A percentile compares a stretch with the other conserved stretches of the same genome.
Conservation (phyloP, 2,329 filamentous ascomycete species). For the Phialophora tarda region DNA sequence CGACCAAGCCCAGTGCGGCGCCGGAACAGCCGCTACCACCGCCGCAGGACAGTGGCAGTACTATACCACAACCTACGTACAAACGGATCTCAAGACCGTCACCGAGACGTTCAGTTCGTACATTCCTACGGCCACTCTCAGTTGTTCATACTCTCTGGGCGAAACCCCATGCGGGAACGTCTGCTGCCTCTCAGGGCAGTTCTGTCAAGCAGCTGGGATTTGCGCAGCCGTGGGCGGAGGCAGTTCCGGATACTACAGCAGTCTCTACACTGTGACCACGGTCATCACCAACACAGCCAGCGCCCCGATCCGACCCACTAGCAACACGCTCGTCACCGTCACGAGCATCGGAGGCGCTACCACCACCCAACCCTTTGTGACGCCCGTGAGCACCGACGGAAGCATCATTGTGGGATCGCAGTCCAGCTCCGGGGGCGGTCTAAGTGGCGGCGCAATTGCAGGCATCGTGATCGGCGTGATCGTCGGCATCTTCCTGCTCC, state of each 20-base stretch:
- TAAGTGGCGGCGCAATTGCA: constrained; percentile 58
- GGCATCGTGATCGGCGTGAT: constrained; percentile 59
- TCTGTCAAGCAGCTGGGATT: constrained; percentile 48
- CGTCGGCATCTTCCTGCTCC: constrained; percentile 51
- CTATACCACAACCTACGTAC: constrained; percentile 63
- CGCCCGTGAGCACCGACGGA: constrained; percentile 52
- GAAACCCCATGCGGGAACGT: constrained; percentile 52
- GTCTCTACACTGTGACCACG: constrained; percentile 48
- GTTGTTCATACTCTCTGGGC: constrained; percentile 56
- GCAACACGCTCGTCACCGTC: constrained; percentile 50
- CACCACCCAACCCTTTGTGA: constrained; percentile 53
- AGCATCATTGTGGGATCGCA: constrained; percentile 46
- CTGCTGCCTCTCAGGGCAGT: constrained; percentile 54
- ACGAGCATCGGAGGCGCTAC: constrained; percentile 50
- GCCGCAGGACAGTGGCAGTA: constrained; percentile 55
- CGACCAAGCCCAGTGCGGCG: constrained; percentile 56
- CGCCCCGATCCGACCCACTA: constrained; percentile 53
- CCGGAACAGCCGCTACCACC: constrained; percentile 30
- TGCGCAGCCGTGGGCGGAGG: constrained; percentile 44
- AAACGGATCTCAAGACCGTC: constrained; percentile 60
- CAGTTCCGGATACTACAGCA: constrained; percentile 41
- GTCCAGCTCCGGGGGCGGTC: constrained; percentile 42
- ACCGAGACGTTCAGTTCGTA: constrained; percentile 61
- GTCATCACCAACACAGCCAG: constrained; percentile 43
- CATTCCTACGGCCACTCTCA: constrained; percentile 35